A percentile compares a stretch with the other conserved stretches of the same genome.
phyloP scores from a whole-genome alignment of 2,329 filamentous ascomycete species.

The Amauroascus verrucosus region DNA sequence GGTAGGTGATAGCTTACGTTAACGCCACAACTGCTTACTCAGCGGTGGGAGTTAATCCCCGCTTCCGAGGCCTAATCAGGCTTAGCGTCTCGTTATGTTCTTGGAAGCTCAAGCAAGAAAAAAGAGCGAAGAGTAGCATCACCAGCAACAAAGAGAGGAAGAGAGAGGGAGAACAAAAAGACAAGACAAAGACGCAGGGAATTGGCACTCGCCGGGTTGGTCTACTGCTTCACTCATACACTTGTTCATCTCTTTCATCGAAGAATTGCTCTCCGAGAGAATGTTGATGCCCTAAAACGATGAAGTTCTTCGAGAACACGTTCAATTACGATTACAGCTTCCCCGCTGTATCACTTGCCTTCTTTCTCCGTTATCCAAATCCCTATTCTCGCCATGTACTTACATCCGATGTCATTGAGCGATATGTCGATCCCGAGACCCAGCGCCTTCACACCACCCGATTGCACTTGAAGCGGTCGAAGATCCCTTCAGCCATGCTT shows the following conservation, averaged over 20 bases:
- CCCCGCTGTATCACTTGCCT: constrained; percentile 55
- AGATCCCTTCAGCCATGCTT: constrained; percentile 50
- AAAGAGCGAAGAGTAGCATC: background rate
- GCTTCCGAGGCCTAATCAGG: background rate
- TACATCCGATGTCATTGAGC: constrained; percentile 56
- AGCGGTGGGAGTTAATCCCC: background rate
- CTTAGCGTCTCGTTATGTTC: background rate
- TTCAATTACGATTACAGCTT: constrained; percentile 57
- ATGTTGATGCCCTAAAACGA: constrained; percentile 26
- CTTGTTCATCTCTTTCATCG: background rate
- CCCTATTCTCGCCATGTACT: constrained; percentile 56
- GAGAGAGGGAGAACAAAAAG: background rate
- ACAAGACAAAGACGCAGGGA: background rate
- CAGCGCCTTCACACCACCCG: constrained; percentile 52
- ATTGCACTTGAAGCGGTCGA: constrained; percentile 53
- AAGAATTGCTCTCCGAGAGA: background rate
- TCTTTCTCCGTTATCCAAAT: constrained; percentile 60
- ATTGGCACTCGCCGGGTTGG: background rate
- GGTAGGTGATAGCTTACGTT: too few relatives aligned
- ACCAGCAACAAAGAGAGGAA: background rate
- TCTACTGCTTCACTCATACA: background rate
- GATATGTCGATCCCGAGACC: constrained; percentile 50
- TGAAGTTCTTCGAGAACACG: constrained; percentile 46
- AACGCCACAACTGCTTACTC: background rate
- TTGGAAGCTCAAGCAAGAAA: background rate